A percentile compares a stretch with the other conserved stretches of the same genome.
Evolutionary conservation across 495 filamentous ascomycete species (phyloP).

Genomic region (Hamigera avellanea): DNA sequence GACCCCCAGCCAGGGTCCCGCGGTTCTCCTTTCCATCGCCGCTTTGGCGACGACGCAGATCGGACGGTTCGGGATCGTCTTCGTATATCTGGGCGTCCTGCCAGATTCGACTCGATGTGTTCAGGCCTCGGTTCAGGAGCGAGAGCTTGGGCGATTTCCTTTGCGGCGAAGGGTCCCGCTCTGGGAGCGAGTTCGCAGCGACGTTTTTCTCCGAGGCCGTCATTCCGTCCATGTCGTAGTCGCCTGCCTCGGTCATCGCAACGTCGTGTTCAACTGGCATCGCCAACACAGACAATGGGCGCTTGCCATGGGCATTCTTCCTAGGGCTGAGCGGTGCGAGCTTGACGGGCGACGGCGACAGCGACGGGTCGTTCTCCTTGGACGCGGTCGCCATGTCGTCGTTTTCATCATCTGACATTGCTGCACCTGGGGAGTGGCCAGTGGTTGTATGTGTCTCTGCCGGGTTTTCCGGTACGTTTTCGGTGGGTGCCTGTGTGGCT

Average conservation of each 20-base stretch:
- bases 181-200: conserved; percentile 18
- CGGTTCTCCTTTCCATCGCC: conserved; percentile 26
- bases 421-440: neutral
- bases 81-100: conserved; percentile 29
- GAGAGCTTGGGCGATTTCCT: conserved; percentile 24
- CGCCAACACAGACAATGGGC: conserved; percentile 30
- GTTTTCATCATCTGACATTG: conserved; percentile 15
- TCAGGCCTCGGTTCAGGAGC: conserved; percentile 12
- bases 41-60: conserved; percentile 12
- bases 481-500: neutral
- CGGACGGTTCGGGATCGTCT: conserved; percentile 17
- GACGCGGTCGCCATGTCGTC: conserved; percentile 18
- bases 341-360: conserved; percentile 27
- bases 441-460: neutral
- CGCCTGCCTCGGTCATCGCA: conserved; percentile 13
- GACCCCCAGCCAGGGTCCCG: conserved; percentile 3
- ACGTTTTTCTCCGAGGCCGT: conserved; percentile 33
- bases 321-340: conserved; percentile 18
- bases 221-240: conserved; percentile 10
- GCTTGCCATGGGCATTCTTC: conserved; percentile 25
- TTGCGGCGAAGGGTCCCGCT: conserved; percentile 7
- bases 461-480: neutral
- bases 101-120: conserved; percentile 15
- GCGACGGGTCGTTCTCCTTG: conserved; percentile 42
- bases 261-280: conserved; percentile 14